Base-by-base conservation (phyloP, 768 basidiomycete species). In the Calvatia gigantea region DNA sequence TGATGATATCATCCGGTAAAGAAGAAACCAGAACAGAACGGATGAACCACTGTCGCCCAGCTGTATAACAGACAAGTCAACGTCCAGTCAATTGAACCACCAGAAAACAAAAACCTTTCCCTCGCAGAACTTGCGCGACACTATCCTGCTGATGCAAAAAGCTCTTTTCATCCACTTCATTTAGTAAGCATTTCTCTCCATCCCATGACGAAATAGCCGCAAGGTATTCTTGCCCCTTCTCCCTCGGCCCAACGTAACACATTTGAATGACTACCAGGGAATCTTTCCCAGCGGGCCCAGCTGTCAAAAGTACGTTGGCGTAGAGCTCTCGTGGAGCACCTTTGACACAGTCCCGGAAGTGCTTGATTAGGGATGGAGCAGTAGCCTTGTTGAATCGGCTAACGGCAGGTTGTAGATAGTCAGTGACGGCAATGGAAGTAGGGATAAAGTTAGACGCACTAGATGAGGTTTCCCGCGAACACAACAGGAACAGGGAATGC, bases 261-360 rank as follows among this genome's bases (percentile, higher is more conserved):
- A 96, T 87, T 67, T 97, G 94, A 48, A 97, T 84, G 33, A 95
- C 90, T 56, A 94, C 82, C 41, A 97, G 82, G 14, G 91, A 94
- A 60, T 91, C 89, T 61, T 89, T 81, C 47, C 85, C 85, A 8
- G 82, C 84, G 3, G 93, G 92, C 6, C 94, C 94, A 0, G 94
- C 94, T 2, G 94, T 96, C 53, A 96, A 79, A 51, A 96, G 81
- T 31, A 93, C 82, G 65, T 95, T 96, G 33, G 91, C 88, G 67
- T 97, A 97, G 15, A 95, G 80, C 63, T 92, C 87, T 8, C 88
- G 81, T 1, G 93, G 91, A 11, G 91, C 89, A 37, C 85, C 84
- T 65, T 95, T 95, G 73, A 95, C 81, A 64, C 92, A 94, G 68
- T 97, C 94, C 23, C 94, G 85, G 73, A 94, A 92, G 70, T 96